phyloP scores from a whole-genome alignment of 2,329 filamentous ascomycete species.

The Verticillium klebahnii region DNA sequence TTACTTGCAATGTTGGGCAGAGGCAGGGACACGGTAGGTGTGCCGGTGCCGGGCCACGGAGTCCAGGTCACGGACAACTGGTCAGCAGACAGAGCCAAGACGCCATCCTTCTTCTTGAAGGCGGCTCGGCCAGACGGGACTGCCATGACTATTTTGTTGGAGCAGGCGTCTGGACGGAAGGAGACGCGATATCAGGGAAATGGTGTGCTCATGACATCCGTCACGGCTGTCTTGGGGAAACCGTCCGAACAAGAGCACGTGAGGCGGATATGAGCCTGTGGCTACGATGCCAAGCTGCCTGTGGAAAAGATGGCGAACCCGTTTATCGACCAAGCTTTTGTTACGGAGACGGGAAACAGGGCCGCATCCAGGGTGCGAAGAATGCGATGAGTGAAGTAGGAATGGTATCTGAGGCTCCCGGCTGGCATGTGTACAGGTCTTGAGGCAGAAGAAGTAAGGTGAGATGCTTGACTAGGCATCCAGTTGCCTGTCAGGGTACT shows the following conservation, averaged over 20 bases:
- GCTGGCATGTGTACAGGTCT: not conserved
- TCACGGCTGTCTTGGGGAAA: not conserved
- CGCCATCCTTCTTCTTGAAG: slow-evolving; percentile 97
- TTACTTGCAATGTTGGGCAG: slow-evolving; percentile 79
- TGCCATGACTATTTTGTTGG: slow-evolving; percentile 37
- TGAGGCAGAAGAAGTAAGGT: not conserved
- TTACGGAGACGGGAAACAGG: not conserved
- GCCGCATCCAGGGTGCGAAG: not conserved
- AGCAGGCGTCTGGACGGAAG: not conserved
- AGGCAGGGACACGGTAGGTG: slow-evolving; percentile 63
- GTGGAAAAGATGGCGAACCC: not conserved
- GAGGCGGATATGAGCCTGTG: not conserved
- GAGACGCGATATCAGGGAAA: not conserved
- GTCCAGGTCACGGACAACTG: slow-evolving; percentile 76
- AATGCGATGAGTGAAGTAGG: not conserved
- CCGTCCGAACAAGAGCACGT: not conserved
- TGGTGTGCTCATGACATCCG: not conserved
- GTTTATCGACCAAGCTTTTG: too few species aligned
- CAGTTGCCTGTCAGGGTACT: not conserved
- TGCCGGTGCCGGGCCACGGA: slow-evolving; percentile 57
- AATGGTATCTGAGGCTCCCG: not conserved
- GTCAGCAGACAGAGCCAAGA: slow-evolving; percentile 70
- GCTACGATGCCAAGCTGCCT: not conserved
- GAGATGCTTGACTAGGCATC: not conserved
- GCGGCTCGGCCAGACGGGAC: slow-evolving; percentile 61